phyloP scores from a whole-genome alignment of 768 basidiomycete species.

The Hemileccinum rubropunctum region DNA sequence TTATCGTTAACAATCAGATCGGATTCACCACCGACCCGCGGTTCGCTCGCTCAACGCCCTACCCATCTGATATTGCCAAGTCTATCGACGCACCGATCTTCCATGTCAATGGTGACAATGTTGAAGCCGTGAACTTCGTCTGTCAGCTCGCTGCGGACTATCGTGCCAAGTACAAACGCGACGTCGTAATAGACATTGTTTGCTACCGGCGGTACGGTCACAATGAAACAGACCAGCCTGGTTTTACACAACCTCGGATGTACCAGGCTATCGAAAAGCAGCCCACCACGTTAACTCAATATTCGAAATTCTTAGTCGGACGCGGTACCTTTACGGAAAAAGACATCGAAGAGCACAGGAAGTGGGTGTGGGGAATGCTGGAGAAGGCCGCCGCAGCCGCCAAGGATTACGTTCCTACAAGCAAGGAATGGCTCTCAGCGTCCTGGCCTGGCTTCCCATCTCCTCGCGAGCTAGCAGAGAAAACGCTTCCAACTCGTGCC shows the following conservation, averaged over 20 bases:
- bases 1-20: conserved; percentile 99
- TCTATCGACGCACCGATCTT: conserved; percentile 98
- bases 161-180: conserved; percentile 97
- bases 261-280: conserved; percentile 96
- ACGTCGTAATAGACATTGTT: conserved; percentile 97
- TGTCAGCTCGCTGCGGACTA: conserved; percentile 98
- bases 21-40: conserved; percentile 99
- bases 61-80: conserved; percentile 97
- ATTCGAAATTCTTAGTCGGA: conserved; percentile 85
- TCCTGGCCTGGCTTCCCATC: conserved; percentile 99
- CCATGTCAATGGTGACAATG: conserved; percentile 99
- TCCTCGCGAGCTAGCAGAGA: conserved; percentile 91
- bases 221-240: conserved; percentile 98
- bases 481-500: conserved; percentile 83
- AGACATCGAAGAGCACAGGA: conserved; percentile 97
- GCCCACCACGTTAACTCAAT: conserved; percentile 87
- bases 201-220: conserved; percentile 99
- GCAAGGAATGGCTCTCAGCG: conserved; percentile 96
- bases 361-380: conserved; percentile 99
- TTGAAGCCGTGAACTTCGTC: conserved; percentile 97
- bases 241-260: conserved; percentile 98
- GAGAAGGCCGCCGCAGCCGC: conserved; percentile 92
- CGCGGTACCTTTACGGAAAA: conserved; percentile 93
- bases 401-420: conserved; percentile 93
- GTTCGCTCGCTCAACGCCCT: conserved; percentile 95